Base-by-base conservation (phyloP, 1,284 basidiomycete species). In the Boletus mariae region DNA sequence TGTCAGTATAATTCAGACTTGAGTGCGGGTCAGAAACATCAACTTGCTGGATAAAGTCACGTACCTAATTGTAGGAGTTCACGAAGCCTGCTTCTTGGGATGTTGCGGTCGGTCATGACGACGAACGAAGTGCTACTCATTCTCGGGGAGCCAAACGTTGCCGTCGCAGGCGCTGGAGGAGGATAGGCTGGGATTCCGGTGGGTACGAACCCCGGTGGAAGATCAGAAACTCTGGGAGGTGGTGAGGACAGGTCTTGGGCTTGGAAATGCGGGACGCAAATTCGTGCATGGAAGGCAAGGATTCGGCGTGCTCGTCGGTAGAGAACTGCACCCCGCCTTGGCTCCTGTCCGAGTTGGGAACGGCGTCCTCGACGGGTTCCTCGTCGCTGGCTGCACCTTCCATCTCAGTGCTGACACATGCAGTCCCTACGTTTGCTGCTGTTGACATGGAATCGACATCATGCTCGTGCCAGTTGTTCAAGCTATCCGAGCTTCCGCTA, bases 381-480 rank as follows among this genome's bases (percentile, higher is more conserved):
- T 54, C 57, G 31, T 66, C 66, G 50, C 54, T 60, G 34, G 9
- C 29, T 12, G 45, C 51, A 2, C 54, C 55, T 45, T 71, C 66
- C 62, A 67, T 58, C 23, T 67, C 69, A 11, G 57, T 52, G 45
- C 69, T 69, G 25, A 70, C 65, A 66, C 66, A 71, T 1, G 63
- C 62, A 6, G 54, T 47, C 23, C 47, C 20, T 42, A 1, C 56
- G 53, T 9, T 51, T 55, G 49, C 57, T 58, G 43, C 41, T 45
- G 13, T 45, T 26, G 1, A 38, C 37, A 10, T 51, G 49, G 10
- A 53, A 43, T 68, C 56, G n/a, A 65, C 52, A 4, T 56, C 42
- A 29, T 59, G 56, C 34, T 68, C 66, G 38, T 58, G 61, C 66
- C 62, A 57, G 53, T 62, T 54, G 46, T 54, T 57, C 47, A 61